phyloP scores from a whole-genome alignment of 2,329 filamentous ascomycete species.

The Beauveria rudraprayagi region DNA sequence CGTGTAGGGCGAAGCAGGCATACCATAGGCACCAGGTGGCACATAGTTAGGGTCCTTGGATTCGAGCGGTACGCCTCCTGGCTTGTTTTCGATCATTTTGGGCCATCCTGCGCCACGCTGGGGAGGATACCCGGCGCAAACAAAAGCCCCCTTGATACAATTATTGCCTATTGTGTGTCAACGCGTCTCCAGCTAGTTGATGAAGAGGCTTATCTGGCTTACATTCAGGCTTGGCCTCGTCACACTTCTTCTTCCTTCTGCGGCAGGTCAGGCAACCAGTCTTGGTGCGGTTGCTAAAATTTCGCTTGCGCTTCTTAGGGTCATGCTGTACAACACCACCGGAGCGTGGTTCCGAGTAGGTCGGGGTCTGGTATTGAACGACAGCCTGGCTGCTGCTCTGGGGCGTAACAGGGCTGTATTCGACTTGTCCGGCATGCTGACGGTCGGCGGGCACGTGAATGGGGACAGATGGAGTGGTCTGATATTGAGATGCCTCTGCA shows the following conservation, averaged over 20 bases:
- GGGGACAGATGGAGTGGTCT: background rate
- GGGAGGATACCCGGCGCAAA: constrained; percentile 85
- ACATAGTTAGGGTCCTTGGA: constrained; percentile 68
- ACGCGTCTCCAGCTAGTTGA: background rate
- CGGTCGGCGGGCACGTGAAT: constrained; percentile 27
- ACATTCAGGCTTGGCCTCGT: constrained; percentile 91
- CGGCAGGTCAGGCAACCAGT: constrained; percentile 92
- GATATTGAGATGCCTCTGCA: constrained; percentile 37
- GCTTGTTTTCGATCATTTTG: constrained; percentile 65
- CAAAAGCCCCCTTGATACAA: constrained; percentile 81
- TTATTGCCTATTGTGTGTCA: constrained; percentile 59
- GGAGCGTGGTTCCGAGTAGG: constrained; percentile 42
- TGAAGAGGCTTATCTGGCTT: constrained; percentile 30
- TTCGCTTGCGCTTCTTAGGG: constrained; percentile 63
- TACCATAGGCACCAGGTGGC: constrained; percentile 53
- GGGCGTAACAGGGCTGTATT: constrained; percentile 35
- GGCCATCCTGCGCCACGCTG: constrained; percentile 65
- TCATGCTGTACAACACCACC: constrained; percentile 48
- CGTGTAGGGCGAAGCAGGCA: constrained; percentile 29
- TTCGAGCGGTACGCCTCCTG: constrained; percentile 65
- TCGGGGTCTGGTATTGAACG: constrained; percentile 28
- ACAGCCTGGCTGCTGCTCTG: constrained; percentile 33
- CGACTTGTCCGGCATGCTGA: constrained; percentile 42
- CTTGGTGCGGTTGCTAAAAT: constrained; percentile 93
- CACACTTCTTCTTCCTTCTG: constrained; percentile 93